Base-by-base conservation (phyloP, 768 basidiomycete species). In the Agrocybe pediades region DNA sequence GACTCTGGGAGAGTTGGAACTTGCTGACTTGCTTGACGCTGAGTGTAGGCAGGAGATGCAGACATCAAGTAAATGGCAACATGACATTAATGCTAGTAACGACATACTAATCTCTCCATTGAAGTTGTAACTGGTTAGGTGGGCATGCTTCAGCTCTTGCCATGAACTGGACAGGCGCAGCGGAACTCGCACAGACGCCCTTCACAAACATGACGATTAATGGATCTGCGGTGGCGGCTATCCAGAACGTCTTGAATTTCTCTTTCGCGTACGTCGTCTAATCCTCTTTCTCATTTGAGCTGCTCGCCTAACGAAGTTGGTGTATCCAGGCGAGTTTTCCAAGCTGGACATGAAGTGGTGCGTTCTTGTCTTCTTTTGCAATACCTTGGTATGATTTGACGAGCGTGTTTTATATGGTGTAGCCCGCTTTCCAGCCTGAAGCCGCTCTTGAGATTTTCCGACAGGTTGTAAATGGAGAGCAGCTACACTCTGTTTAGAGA, bases 161-260 rank as follows among this genome's bases (percentile, higher is more conserved):
- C 0, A 78, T 80, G 75, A 65, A 74, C 40, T 80, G 78, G 77
- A 73, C 68, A 47, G 78, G 78, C 9, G 75, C 77, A 56, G 62
- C 57, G 47, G 68, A 58, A 49, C 70, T 71, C 15, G 71, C 76
- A 13, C 62, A 63, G 3, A 68, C 71, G 0, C 69, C 71, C 1
- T 72, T 80, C 48, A 75, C 58, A 3, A 85, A 85, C 56, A 85
- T 87, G 71, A 85, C 85, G 0, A 76, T 87, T 21, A 49, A 74
- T 30, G 82, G 78, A 2, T 66, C 63, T 5, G 57, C 81, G 0
- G 78, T 87, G 3, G 86, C 83, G 0, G 79, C 83, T 0, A 74
- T 86, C 16, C 78, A 84, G 63, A 86, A 86, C 46, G 80, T 87
- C 25, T 82, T 82, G 55, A 84, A 84, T 53, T 86, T 87, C 62